phyloP scores from a whole-genome alignment of 2,329 filamentous ascomycete genomes.

The Grosmannia penicillata region DNA sequence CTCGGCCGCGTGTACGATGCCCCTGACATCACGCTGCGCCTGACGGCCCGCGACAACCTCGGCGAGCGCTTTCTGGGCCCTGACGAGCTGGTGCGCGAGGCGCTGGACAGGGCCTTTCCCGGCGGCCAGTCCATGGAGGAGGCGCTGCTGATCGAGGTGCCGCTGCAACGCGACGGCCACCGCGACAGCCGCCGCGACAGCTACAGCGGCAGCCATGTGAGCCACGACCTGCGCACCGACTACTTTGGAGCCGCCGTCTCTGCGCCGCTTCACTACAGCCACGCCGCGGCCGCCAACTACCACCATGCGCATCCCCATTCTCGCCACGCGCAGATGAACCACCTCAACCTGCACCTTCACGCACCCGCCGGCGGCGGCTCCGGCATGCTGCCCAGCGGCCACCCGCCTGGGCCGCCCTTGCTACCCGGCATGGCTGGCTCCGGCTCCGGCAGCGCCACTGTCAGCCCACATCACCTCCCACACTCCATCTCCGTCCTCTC shows the following conservation, averaged over 20 bases:
- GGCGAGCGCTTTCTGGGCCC: slow-evolving; percentile 62
- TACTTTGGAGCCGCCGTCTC: slow-evolving; percentile 58
- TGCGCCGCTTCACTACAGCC: slow-evolving; percentile 9
- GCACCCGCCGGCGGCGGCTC: not conserved
- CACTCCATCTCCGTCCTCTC: slow-evolving; percentile 58
- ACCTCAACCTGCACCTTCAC: not conserved
- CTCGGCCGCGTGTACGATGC: slow-evolving; percentile 79
- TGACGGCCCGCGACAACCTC: slow-evolving; percentile 53
- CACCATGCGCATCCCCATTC: not conserved
- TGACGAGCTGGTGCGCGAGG: slow-evolving; percentile 68
- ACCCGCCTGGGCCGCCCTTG: not conserved
- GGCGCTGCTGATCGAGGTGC: slow-evolving; percentile 80
- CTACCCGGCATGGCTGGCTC: slow-evolving; percentile 21
- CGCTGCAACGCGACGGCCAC: slow-evolving; percentile 35
- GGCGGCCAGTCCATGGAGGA: slow-evolving; percentile 80
- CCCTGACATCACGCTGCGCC: slow-evolving; percentile 71
- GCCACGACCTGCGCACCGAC: slow-evolving; percentile 47
- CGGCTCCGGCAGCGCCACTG: slow-evolving; percentile 19
- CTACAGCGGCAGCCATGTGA: slow-evolving; percentile 10
- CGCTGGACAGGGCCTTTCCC: slow-evolving; percentile 70
- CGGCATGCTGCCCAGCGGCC: not conserved
- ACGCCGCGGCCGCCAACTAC: slow-evolving; percentile 11
- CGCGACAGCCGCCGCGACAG: slow-evolving; percentile 27
- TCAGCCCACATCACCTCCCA: slow-evolving; percentile 18
- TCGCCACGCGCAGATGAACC: not conserved